Conservation (phyloP, 179 eudicot genomes). For the Gypsophila paniculata region DNA sequence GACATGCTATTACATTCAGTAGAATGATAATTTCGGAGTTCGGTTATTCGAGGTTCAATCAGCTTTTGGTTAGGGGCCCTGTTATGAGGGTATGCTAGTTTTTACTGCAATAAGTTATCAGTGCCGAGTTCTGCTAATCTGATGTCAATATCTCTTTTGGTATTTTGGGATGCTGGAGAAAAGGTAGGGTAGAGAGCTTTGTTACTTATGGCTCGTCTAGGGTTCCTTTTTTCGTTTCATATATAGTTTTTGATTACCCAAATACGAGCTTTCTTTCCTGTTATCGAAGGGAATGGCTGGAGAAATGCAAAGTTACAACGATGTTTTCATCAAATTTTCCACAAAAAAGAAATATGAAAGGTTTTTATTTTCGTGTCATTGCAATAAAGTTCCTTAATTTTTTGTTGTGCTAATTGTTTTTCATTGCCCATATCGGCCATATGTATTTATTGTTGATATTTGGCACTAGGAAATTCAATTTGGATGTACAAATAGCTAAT, state of each 20-base stretch:
- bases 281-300: conserved; percentile 22
- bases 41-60: conserved; percentile 23
- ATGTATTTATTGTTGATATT: too few species aligned
- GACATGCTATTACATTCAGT: conserved; percentile 11
- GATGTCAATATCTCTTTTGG: conserved; percentile 24
- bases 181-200: conserved; percentile 16
- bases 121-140: conserved; percentile 27
- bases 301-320: conserved; percentile 21
- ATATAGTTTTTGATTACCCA: conserved; percentile 25
- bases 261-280: conserved; percentile 15
- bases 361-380: background rate
- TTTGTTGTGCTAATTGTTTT: background rate
- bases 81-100: conserved; percentile 24
- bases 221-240: conserved; percentile 14
- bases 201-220: conserved; percentile 19
- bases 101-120: conserved; percentile 29
- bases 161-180: conserved; percentile 24
- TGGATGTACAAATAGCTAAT: background rate
- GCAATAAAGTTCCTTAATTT: background rate
- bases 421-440: background rate
- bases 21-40: conserved; percentile 19
- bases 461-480: too few species aligned
- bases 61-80: conserved; percentile 18
- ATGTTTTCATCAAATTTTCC: conserved; percentile 21
- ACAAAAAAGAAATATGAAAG: background rate